These are phyloP conservation scores for Penicillium sp. DNA, from an alignment of 2,329 filamentous ascomycete genomes.

Conservation along the genomic window DNA sequence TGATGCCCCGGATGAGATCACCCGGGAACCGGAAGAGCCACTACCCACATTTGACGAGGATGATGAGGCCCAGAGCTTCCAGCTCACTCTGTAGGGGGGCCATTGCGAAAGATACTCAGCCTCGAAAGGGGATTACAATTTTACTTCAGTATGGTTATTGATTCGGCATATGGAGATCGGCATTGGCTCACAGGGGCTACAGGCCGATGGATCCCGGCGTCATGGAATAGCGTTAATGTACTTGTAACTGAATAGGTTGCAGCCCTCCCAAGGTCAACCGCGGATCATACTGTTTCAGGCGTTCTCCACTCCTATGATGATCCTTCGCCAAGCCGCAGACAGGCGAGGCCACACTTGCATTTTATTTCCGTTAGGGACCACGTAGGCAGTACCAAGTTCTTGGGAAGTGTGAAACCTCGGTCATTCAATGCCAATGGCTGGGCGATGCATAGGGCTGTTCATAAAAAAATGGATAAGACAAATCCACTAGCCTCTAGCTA, in stretches of 20 bases:
- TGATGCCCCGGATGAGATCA: conserved; percentile 26
- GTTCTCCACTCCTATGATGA: conserved; percentile 21
- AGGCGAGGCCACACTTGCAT: conserved; percentile 20
- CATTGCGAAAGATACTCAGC: not conserved
- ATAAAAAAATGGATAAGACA: not conserved
- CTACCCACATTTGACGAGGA: conserved; percentile 40
- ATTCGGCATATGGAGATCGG: conserved; percentile 2
- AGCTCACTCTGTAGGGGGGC: conserved; percentile 37
- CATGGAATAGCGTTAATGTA: conserved; percentile 12
- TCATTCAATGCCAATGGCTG: not conserved
- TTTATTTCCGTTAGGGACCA: conserved; percentile 4
- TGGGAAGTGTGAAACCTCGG: not conserved
- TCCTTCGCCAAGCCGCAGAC: conserved; percentile 17
- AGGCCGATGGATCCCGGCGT: conserved; percentile 17
- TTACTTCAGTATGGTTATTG: conserved; percentile 14
- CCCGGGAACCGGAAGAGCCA: conserved; percentile 27
- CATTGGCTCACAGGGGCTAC: conserved; percentile 2
- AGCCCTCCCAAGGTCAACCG: conserved; percentile 11
- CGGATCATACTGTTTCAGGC: conserved; percentile 30
- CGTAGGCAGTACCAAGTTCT: conserved; percentile 4
- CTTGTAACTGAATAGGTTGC: conserved; percentile 6
- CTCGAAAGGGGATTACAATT: conserved; percentile 5
- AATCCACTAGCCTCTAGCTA: not conserved
- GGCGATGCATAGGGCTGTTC: not conserved
- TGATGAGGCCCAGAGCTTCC: conserved; percentile 42